phyloP scores from a whole-genome alignment of 192 early-diverging fungal species.

The Rhizoclosmatium sp. region DNA sequence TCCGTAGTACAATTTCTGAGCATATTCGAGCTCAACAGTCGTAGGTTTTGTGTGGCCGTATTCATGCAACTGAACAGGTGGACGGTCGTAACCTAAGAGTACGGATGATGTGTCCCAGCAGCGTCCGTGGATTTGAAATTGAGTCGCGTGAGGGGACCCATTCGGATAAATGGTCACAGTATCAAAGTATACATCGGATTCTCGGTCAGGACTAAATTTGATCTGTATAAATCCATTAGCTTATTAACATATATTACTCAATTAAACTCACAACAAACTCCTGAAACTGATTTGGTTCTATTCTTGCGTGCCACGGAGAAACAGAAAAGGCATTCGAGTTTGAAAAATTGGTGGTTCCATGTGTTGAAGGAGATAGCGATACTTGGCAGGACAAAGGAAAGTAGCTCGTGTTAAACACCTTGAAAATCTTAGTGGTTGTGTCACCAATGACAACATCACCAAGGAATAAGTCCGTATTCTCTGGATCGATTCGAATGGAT shows the following conservation, averaged over 20 bases:
- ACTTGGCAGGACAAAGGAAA: slow-evolving; percentile 32
- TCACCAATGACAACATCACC: slow-evolving; percentile 53
- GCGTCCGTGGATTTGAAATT: slow-evolving; percentile 46
- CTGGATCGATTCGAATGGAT: slow-evolving; percentile 35
- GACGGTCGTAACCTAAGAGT: slow-evolving; percentile 51
- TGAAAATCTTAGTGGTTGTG: slow-evolving; percentile 30
- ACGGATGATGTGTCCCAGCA: slow-evolving; percentile 54
- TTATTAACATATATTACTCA: neutral
- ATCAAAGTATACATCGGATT: slow-evolving; percentile 47
- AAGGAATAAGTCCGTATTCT: slow-evolving; percentile 18
- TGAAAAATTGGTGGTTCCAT: slow-evolving; percentile 33
- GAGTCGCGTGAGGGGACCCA: neutral
- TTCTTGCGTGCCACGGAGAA: slow-evolving; percentile 4
- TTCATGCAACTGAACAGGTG: slow-evolving; percentile 22
- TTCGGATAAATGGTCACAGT: slow-evolving; percentile 33
- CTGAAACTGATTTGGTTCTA: slow-evolving; percentile 32
- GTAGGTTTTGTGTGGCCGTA: neutral
- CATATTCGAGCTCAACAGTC: slow-evolving; percentile 37
- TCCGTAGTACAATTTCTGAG: slow-evolving; percentile 7
- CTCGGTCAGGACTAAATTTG: slow-evolving; percentile 47
- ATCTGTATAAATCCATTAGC: neutral
- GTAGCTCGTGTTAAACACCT: slow-evolving; percentile 36
- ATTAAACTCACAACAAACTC: slow-evolving; percentile 37
- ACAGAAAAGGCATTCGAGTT: slow-evolving; percentile 41
- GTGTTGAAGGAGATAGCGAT: neutral